These are phyloP conservation scores for Exophiala aquamarina DNA, from an alignment of 2,329 filamentous ascomycete genomes.

Conservation along the genomic window DNA sequence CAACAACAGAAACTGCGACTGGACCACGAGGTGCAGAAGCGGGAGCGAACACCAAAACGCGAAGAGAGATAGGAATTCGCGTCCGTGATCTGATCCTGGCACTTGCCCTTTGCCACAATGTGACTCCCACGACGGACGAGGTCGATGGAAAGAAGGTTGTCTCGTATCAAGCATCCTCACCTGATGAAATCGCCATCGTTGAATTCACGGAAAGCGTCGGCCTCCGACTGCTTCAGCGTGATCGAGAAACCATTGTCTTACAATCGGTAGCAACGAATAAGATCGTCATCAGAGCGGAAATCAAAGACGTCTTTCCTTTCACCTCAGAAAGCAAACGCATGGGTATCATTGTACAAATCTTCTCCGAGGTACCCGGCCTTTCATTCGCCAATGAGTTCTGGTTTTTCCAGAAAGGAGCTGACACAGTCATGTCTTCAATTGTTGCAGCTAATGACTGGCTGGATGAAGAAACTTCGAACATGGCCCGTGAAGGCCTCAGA, in stretches of 20 bases:
- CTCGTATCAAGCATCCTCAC: conserved; percentile 93
- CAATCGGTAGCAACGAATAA: conserved; percentile 73
- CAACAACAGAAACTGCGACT: conserved; percentile 38
- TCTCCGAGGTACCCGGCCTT: conserved; percentile 50
- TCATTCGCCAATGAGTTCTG: conserved; percentile 72
- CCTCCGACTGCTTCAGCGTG: conserved; percentile 77
- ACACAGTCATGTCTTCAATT: conserved; percentile 96
- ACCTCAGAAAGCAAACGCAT: conserved; percentile 97
- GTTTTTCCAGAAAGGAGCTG: conserved; percentile 98
- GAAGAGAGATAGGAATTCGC: conserved; percentile 88
- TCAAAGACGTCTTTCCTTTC: conserved; percentile 94
- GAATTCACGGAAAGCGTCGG: conserved; percentile 93
- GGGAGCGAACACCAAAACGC: conserved; percentile 68
- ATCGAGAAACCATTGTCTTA: conserved; percentile 81
- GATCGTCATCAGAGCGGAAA: conserved; percentile 77
- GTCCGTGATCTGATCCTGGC: conserved; percentile 92
- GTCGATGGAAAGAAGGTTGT: conserved; percentile 74
- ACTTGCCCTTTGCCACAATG: conserved; percentile 92
- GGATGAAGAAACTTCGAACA: conserved; percentile 98
- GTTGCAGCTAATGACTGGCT: conserved; percentile 97
- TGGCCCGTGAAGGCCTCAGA: conserved; percentile 93
- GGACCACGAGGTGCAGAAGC: conserved; percentile 14
- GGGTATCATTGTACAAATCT: conserved; percentile 92
- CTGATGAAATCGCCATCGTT: conserved; percentile 97
- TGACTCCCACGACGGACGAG: conserved; percentile 86